Evolutionary conservation across 805 yeast species (phyloP).

Genomic region (Ogataea trehalophila): DNA sequence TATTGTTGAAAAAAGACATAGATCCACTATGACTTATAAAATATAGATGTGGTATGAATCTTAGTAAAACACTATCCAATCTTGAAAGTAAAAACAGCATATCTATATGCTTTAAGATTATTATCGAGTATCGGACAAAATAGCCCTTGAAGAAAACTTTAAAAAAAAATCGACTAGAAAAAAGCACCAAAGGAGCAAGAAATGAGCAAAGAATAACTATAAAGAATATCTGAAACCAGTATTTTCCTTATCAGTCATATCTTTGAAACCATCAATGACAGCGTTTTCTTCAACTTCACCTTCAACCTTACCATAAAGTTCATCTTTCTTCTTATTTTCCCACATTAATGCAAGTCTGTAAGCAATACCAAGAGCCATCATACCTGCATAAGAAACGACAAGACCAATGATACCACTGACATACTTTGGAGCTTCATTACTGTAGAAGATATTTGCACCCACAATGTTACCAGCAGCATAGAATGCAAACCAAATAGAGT

Average conservation of each 20-base stretch:
- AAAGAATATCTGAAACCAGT: conserved; percentile 45
- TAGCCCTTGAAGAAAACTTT: too few species aligned
- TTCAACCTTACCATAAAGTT: conserved; percentile 27
- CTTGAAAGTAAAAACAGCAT: too few species aligned
- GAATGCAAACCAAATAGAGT: conserved; percentile 49
- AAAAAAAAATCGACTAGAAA: too few species aligned
- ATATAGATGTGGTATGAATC: too few species aligned
- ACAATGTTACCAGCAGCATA: conserved; percentile 52
- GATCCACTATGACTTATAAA: too few species aligned
- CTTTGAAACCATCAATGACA: conserved; percentile 46
- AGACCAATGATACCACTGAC: conserved; percentile 51
- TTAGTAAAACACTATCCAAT: too few species aligned
- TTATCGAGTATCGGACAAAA: too few species aligned
- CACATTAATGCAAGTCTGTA: conserved; percentile 9
- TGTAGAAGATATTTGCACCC: conserved; percentile 59
- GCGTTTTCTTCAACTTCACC: conserved; percentile 13
- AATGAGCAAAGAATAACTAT: not conserved
- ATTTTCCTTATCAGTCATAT: conserved; percentile 56
- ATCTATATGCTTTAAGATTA: too few species aligned
- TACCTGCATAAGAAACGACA: conserved; percentile 8
- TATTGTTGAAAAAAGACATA: too few species aligned
- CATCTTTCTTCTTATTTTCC: conserved; percentile 48
- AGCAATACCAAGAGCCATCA: conserved; percentile 8
- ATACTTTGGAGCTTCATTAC: conserved; percentile 45
- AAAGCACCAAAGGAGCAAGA: too few species aligned